Conservation (phyloP, 495 filamentous ascomycete species). For the Aspergillus taichungensis region DNA sequence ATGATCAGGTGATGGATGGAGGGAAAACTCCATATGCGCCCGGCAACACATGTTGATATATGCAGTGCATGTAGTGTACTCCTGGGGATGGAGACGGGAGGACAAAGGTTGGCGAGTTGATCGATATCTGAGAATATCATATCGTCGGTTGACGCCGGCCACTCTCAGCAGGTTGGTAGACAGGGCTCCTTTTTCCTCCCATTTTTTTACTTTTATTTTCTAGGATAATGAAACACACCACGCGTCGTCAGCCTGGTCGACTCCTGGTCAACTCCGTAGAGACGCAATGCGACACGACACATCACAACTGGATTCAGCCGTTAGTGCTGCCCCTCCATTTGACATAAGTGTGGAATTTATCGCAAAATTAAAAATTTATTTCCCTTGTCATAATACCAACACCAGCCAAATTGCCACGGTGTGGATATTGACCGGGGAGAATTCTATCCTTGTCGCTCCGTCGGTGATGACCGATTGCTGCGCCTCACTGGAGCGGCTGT, state of each 20-base stretch:
- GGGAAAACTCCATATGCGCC: too few species aligned
- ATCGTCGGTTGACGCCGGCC: conserved; percentile 9
- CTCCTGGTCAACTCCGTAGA: conserved; percentile 2
- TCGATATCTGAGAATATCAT: conserved; percentile 5
- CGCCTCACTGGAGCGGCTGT: conserved; percentile 10
- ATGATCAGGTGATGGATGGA: too few species aligned
- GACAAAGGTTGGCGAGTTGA: not conserved
- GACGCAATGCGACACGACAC: conserved; percentile 1
- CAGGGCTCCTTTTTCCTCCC: not conserved
- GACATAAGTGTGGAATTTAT: not conserved
- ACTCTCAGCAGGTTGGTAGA: not conserved
- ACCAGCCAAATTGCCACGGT: too few species aligned
- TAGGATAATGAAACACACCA: not conserved
- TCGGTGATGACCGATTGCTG: conserved; percentile 16
- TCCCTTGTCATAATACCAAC: not conserved
- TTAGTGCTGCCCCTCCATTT: conserved; percentile 2
- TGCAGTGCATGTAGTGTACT: too few species aligned
- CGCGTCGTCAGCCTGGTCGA: conserved; percentile 8
- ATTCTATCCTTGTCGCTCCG: not conserved
- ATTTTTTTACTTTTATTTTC: too few species aligned
- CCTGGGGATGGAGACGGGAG: too few species aligned
- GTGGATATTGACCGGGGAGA: too few species aligned
- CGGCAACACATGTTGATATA: too few species aligned
- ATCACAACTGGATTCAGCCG: conserved; percentile 2
- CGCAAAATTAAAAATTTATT: not conserved